Conservation (phyloP, 768 basidiomycete genomes). For the Tulasnella sp. region DNA sequence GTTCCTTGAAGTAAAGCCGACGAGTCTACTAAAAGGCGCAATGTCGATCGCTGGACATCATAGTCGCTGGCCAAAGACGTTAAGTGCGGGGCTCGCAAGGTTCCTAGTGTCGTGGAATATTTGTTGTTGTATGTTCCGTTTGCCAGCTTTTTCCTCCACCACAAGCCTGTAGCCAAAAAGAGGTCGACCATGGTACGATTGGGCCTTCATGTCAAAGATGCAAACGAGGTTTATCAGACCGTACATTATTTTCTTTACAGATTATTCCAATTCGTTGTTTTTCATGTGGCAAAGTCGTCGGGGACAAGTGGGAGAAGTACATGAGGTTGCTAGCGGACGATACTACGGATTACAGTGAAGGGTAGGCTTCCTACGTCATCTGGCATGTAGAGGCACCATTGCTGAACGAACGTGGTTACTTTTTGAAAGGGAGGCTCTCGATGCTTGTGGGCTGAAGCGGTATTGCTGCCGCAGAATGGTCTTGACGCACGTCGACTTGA, state of each 20-base stretch:
- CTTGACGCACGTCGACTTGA: constrained; percentile 93
- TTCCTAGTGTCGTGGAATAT: neutral
- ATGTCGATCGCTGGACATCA: neutral
- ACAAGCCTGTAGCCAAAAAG: neutral
- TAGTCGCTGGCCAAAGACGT: too few species aligned
- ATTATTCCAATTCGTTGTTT: constrained; percentile 97
- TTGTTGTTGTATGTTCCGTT: neutral
- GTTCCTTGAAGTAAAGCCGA: neutral
- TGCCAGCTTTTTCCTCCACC: constrained; percentile 4
- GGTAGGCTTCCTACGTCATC: constrained; percentile 45
- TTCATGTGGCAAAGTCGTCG: constrained; percentile 94
- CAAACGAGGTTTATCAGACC: neutral
- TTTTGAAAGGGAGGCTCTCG: constrained; percentile 73
- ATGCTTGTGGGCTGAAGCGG: constrained; percentile 81
- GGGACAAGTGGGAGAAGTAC: constrained; percentile 92
- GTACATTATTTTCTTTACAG: constrained; percentile 40
- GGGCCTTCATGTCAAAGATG: neutral
- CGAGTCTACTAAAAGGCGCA: neutral
- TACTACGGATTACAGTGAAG: constrained; percentile 58
- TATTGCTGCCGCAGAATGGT: constrained; percentile 99
- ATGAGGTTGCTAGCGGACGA: constrained; percentile 74
- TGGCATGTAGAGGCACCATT: neutral
- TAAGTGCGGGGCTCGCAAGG: too few species aligned
- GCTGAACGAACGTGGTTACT: neutral
- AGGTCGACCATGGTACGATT: neutral